Evolutionary conservation across 352 stramenopile genomes (phyloP), one percentile per base, ranked within the genome.

Genomic region (Phytophthora kernoviae): DNA sequence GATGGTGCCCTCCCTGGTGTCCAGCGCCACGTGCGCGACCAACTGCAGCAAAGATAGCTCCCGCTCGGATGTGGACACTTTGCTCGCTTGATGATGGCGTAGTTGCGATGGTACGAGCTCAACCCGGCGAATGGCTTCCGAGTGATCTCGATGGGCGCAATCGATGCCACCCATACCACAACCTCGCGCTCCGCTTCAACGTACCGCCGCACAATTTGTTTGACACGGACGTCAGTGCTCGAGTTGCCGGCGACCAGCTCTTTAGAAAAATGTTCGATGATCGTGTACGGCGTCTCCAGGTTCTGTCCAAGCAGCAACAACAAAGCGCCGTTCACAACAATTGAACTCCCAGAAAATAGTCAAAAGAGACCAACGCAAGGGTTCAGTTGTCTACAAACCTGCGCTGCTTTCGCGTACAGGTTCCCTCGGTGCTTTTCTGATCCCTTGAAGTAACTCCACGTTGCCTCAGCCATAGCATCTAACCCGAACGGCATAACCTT

Each of bases 11-110:
- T 75, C 58, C 11, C 53, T 64, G 17, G 71, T 75, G 46, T 85
- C 65, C 26, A 76, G 62, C 21, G 66, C 79, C 43, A 79, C 74
- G 41, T 84, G 62, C 30, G 69, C 52, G 37, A 74, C 77, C 48
- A 72, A 72, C 48, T 84, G 70, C 43, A 90, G 59, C 26, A 88
- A 62, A 22, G 70, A 72, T 27, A 68, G 65, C 22, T 80, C 65
- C 4, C 18, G 50, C 11, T 59, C 50, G 11, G 58, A 22, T 32
- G 62, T 55, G 11, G 72, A 77, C 0, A 45, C 11, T 22, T 62
- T 66, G 77, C 58, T 26, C 58, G 73, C 58, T 79, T 76, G 41
- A 87, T 63, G 40, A 90, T 52, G 45, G 85, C 74, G 61, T 87
- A 90, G 15, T 78, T 79, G 24, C 74, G 69, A 39, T 90, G 73